Evolutionary conservation across 2,329 filamentous ascomycete species (phyloP).

Genomic region (Fusarium piperis): DNA sequence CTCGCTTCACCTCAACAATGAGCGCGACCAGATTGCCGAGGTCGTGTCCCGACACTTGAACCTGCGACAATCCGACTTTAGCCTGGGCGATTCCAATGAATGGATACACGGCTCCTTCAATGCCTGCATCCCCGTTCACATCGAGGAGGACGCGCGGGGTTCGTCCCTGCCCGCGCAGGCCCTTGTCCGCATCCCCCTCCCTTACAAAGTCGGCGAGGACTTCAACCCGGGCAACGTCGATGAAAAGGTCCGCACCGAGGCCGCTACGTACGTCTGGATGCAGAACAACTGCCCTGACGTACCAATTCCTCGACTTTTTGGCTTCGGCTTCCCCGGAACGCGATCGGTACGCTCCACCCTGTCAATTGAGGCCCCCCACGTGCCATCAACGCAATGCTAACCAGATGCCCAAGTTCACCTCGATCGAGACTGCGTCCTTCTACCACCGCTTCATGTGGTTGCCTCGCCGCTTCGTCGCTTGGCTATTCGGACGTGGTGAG

Average conservation of each 20-base stretch:
- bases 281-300: conserved; percentile 37
- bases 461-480: neutral
- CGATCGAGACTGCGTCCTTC: conserved; percentile 1
- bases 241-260: conserved; percentile 50
- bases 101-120: conserved; percentile 51
- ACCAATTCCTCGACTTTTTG: conserved; percentile 32
- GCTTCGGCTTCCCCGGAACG: conserved; percentile 30
- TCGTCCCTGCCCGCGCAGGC: conserved; percentile 1
- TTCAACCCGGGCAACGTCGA: conserved; percentile 51
- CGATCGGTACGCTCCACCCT: conserved; percentile 8
- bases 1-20: conserved; percentile 3
- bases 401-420: conserved; percentile 1
- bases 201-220: conserved; percentile 50
- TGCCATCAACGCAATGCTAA: neutral
- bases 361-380: neutral
- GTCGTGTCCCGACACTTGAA: conserved; percentile 17
- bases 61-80: conserved; percentile 10
- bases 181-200: conserved; percentile 45
- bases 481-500: neutral
- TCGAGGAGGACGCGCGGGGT: conserved; percentile 1
- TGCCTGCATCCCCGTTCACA: conserved; percentile 45
- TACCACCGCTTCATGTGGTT: conserved; percentile 7
- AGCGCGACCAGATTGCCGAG: conserved; percentile 3
- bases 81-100: conserved; percentile 17
- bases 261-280: conserved; percentile 35